Evolutionary conservation across 2,329 filamentous ascomycete genomes (phyloP), one percentile per base, ranked within the genome.

Genomic region (Paecilomyces niveus): DNA sequence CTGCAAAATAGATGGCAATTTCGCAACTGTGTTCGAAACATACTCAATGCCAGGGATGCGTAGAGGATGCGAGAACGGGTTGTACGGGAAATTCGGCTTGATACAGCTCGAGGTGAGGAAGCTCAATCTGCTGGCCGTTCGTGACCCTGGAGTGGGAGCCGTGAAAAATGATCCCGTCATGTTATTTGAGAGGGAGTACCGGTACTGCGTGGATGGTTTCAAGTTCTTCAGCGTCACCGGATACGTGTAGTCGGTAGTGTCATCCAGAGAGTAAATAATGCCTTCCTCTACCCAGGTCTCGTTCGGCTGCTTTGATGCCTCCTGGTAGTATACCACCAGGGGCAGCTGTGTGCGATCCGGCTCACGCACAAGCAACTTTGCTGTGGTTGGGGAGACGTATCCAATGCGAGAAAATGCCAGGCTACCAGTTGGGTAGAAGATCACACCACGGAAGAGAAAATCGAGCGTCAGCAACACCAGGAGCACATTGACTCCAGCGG

Each of bases 51-150:
- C 94, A 0, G 88, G 88, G 53, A 97, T 89, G 10, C 88, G 83
- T 2, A 97, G 80, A 0, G 93, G 85, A 69, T 97, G 90, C 45
- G 90, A 84, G n/a, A 92, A 74, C 0, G 90, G 89, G 51, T 83
- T 89, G 74, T 99, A 99, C 0, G 94, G 94, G 58, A 97, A 91
- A 18, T 91, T 88, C 10, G 89, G 88, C 66, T 97, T 90, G 67
- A 97, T 91, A 74, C 94, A 99, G 50, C 91, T 96, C 0, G 91
- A 94, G 3, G 92, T 91, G 7, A 97, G 76, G 71, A 99, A 99
- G 0, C 90, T 96, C 66, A 96, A 93, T 58, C 85, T 87, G 49
- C 87, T 87, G 54, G 86, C 81, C 3, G 82, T 79, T 15, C 80
- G 76, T 1, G 83, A 79, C 10, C 92, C 91, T 0, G 85, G 78